Percentiles rank a stretch among this genome's conserved stretches.
These are phyloP conservation scores for Fraxinus quadrangulata DNA, from an alignment of 257 asterid genomes.

Conservation along the genomic window DNA sequence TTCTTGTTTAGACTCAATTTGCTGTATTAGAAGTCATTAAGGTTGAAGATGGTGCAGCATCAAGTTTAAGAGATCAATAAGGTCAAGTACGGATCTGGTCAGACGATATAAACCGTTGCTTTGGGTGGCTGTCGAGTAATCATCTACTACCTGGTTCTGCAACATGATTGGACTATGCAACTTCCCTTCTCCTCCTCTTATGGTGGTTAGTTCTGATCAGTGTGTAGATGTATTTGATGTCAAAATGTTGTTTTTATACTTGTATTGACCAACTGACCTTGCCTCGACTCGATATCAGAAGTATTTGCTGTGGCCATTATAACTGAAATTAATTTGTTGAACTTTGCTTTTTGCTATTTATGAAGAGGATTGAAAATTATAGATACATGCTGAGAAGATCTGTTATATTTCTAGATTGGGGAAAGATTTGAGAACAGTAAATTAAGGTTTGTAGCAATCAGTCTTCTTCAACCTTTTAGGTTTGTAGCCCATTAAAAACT, in stretches of 20 bases:
- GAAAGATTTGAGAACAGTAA: no score
- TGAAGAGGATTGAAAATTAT: no score
- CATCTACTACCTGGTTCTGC: background rate
- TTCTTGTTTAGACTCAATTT: background rate
- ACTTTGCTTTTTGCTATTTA: no score
- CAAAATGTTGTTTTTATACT: background rate
- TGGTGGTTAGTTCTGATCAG: background rate
- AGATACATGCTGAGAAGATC: no score
- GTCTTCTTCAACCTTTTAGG: no score
- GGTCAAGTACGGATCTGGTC: background rate
- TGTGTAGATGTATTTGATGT: background rate
- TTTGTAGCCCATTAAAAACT: no score
- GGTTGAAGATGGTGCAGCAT: background rate
- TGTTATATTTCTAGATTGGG: no score
- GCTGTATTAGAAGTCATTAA: background rate
- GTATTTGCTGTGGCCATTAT: background rate
- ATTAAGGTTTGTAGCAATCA: no score
- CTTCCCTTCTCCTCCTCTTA: background rate
- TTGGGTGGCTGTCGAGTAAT: background rate
- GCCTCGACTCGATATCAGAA: background rate
- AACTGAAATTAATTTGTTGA: background rate
- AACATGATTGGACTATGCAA: background rate
- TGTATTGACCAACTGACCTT: background rate
- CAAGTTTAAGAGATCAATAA: background rate
- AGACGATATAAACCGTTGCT: background rate